A percentile compares a stretch with the other conserved stretches of the same genome.
Evolutionary conservation across 345 rosid genomes (phyloP).

Genomic region (Gossypium australe): DNA sequence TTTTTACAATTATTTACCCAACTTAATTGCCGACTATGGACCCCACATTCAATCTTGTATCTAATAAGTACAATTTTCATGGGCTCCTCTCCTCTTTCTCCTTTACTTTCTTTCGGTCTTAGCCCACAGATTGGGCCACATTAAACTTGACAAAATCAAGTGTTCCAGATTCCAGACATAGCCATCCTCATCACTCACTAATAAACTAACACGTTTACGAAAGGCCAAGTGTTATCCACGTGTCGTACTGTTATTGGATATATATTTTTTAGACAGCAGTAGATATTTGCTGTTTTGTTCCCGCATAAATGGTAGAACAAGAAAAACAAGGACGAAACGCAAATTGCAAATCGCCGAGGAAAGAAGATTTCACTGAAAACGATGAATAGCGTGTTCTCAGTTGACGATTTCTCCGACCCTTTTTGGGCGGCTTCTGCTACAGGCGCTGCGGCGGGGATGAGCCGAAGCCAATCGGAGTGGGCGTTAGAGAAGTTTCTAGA

Average conservation of each 20-base stretch:
- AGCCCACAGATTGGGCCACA: not conserved
- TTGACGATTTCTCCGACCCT: slow-evolving; percentile 62
- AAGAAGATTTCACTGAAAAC: slow-evolving; percentile 16
- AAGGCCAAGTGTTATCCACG: not conserved
- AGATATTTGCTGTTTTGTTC: not conserved
- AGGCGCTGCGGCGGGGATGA: slow-evolving; percentile 36
- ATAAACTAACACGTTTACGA: not conserved
- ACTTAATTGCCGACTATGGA: not conserved
- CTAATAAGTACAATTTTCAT: not conserved
- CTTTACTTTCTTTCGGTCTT: not conserved
- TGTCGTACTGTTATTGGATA: not conserved
- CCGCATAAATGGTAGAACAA: not conserved
- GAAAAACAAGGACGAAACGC: not conserved
- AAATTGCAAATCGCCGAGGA: not conserved
- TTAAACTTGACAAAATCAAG: not conserved
- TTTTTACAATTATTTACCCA: too few species aligned
- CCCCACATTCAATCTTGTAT: not conserved
- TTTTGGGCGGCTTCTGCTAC: slow-evolving; percentile 44
- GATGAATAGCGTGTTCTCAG: slow-evolving; percentile 55
- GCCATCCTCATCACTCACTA: not conserved
- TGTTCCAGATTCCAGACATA: not conserved
- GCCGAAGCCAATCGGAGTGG: slow-evolving; percentile 71
- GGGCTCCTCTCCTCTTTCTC: not conserved
- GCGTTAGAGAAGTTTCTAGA: slow-evolving; percentile 50
- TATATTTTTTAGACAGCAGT: not conserved